A percentile compares a stretch with the other conserved stretches of the same genome.
These are phyloP conservation scores for Yamadazyma mexicana DNA, from an alignment of 1,139 yeast genomes.

Conservation along the genomic window DNA sequence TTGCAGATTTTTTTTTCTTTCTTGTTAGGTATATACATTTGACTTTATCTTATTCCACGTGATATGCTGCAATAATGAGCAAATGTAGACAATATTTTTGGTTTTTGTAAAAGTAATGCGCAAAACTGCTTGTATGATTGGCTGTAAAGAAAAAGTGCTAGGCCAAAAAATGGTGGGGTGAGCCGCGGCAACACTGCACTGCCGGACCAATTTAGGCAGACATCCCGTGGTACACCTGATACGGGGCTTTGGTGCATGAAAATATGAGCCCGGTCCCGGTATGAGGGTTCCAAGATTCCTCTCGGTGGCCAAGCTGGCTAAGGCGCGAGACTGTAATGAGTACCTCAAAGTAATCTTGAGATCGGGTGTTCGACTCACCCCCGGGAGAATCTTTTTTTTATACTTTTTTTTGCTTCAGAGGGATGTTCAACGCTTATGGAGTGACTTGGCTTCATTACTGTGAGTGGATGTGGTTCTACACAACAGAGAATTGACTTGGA, in stretches of 20 bases:
- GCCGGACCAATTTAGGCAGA: too few species aligned
- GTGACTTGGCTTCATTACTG: too few species aligned
- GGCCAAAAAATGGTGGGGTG: too few species aligned
- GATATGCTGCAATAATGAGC: constrained; percentile 15
- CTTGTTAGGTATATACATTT: not conserved
- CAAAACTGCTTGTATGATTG: not conserved
- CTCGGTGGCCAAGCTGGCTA: constrained; percentile 80
- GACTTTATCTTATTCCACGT: constrained; percentile 16
- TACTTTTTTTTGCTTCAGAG: constrained; percentile 15
- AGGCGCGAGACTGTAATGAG: constrained; percentile 77
- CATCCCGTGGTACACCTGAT: too few species aligned
- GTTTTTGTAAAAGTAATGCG: constrained; percentile 1
- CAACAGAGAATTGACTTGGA: too few species aligned
- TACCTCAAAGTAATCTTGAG: constrained; percentile 60
- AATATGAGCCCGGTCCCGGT: not conserved
- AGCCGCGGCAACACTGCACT: too few species aligned
- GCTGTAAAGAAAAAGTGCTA: not conserved
- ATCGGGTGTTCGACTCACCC: constrained; percentile 87
- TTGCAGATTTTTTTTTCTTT: not conserved
- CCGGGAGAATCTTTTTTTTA: constrained; percentile 57
- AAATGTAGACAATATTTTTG: constrained; percentile 1
- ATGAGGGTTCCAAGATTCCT: constrained; percentile 37
- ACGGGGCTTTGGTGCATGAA: too few species aligned
- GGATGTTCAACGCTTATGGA: too few species aligned
- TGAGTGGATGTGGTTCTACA: too few species aligned